These are phyloP conservation scores for Drosera spatulata DNA, from an alignment of 179 eudicot genomes.

Conservation along the genomic window DNA sequence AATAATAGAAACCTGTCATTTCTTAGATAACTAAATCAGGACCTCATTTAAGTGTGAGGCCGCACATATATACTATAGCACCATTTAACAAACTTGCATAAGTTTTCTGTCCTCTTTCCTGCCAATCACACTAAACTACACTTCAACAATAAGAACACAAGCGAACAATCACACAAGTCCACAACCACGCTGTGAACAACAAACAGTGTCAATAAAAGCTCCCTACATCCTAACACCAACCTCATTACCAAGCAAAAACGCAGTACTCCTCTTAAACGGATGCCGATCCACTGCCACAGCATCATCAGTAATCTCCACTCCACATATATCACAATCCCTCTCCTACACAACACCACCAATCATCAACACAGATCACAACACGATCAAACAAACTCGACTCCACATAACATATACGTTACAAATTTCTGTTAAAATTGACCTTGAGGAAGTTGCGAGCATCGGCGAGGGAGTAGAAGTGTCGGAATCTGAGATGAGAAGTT, in stretches of 20 bases:
- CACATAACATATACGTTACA: no score
- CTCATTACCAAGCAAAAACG: slow-evolving; percentile 95
- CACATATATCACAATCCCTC: slow-evolving; percentile 83
- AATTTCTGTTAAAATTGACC: slow-evolving; percentile 16
- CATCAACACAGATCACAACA: background rate
- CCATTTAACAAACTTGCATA: no score
- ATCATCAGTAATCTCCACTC: slow-evolving; percentile 77
- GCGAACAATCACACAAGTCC: no score
- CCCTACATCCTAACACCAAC: slow-evolving; percentile 11
- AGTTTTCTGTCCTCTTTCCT: no score
- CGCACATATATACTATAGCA: no score
- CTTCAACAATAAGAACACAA: no score
- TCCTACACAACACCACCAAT: slow-evolving; percentile 27
- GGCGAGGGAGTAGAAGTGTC: slow-evolving; percentile 76
- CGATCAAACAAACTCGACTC: background rate
- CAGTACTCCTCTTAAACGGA: slow-evolving; percentile 77
- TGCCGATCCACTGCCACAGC: slow-evolving; percentile 67
- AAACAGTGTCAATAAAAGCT: no score
- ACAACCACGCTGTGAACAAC: no score
- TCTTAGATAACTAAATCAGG: no score
- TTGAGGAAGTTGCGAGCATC: slow-evolving; percentile 70
- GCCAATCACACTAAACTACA: no score
- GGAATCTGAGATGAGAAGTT: slow-evolving; percentile 69
- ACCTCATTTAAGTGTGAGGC: no score
- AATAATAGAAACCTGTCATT: no score